Evolutionary conservation across 2,329 filamentous ascomycete species (phyloP), one percentile per base, ranked within the genome.

Genomic region (Diaporthe amygdali): DNA sequence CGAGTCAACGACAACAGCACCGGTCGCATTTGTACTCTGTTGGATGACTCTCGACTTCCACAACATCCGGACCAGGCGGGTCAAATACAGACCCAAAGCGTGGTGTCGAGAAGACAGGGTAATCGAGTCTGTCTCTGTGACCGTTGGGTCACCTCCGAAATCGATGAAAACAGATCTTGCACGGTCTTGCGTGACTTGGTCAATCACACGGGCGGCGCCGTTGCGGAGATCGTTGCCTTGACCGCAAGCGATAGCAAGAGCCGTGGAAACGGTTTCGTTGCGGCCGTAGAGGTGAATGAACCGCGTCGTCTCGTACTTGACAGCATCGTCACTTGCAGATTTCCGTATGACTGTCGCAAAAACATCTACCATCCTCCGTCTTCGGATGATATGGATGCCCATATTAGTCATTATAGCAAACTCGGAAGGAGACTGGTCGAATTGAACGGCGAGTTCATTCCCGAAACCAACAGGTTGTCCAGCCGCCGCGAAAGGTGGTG

Each of bases 381-480:
- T 88, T 68, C 94, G 92, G 68, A 98, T 90, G 9, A 97, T 89
- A 77, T 98, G 94, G 67, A 99, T 90, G 3, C 96, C 96, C 17
- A 90, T 94, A 76, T 96, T 97, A 39, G 96, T 98, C 68, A 99
- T 87, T 56, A 99, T 90, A 1, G 96, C 96, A 74, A 98, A 91
- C 78, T 99, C 96, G 64, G 92, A 91, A 0, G 93, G 88, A 0
- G 91, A 86, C 72, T 93, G 88, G 77, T 99, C 96, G 76, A 96
- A 99, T 76, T 99, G 97, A n/a, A 97, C 93, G 1, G 96, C 94
- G 69, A 98, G 86, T 82, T 99, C 96, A 76, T 99, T 99, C 14
- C 96, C 95, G 77, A 97, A 98, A 0, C 95, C 96, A 27, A 90
- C 79, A 0, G 94, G 93, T 32, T 90, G 88, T 14, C 83, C 83